These are phyloP conservation scores for Dujonia santamariae DNA, from an alignment of 1,139 yeast species.

Conservation along the genomic window DNA sequence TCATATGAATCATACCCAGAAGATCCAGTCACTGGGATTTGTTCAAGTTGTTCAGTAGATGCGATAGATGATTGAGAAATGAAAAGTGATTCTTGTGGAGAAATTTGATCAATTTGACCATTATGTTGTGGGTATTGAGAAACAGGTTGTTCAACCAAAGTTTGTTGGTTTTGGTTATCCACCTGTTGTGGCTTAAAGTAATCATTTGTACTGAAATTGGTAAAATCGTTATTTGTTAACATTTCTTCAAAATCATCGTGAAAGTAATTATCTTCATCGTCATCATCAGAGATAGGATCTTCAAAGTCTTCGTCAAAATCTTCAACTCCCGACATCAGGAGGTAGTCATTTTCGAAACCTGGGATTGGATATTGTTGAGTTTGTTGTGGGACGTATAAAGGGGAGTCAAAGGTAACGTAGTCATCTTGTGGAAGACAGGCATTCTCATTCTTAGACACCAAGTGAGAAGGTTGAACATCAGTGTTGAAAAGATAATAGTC, in stretches of 20 bases:
- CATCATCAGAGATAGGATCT: conserved; percentile 36
- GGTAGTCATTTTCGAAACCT: conserved; percentile 36
- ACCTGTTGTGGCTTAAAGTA: conserved; percentile 7
- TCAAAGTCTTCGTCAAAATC: conserved; percentile 35
- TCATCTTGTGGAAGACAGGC: conserved; percentile 15
- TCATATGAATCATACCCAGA: conserved; percentile 1
- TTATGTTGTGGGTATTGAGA: conserved; percentile 5
- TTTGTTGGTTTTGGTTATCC: conserved; percentile 5
- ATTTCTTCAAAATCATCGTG: conserved; percentile 37
- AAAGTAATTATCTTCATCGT: conserved; percentile 36
- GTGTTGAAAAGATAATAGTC: conserved; percentile 41
- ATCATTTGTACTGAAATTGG: no score
- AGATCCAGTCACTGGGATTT: conserved; percentile 1
- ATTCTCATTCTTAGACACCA: conserved; percentile 24
- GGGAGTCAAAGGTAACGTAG: conserved; percentile 13
- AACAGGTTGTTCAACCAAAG: conserved; percentile 12
- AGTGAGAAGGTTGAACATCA: conserved; percentile 43
- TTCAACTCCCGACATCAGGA: conserved; percentile 29
- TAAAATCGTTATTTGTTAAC: conserved; percentile 19
- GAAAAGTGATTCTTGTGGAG: not conserved
- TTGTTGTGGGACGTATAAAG: conserved; percentile 24
- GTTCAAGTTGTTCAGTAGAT: not conserved
- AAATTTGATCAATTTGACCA: conserved; percentile 1
- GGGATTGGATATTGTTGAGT: conserved; percentile 21
- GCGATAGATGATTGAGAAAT: conserved; percentile 1